Base-by-base conservation (phyloP, 2,329 filamentous ascomycete genomes). In the Fusarium sp. region DNA sequence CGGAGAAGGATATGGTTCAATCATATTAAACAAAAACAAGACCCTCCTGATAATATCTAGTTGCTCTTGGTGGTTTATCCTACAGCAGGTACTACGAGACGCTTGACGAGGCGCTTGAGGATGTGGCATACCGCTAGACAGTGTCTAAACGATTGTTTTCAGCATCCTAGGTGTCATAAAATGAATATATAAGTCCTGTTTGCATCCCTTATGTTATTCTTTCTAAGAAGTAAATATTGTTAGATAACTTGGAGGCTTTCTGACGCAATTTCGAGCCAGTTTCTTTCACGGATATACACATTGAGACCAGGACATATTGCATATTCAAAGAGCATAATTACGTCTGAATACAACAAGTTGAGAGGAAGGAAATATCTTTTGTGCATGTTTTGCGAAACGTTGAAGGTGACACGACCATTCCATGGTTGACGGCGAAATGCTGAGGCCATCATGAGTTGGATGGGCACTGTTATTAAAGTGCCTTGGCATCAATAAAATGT, bases 381-480 rank as follows among this genome's bases (percentile, higher is more conserved):
- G 5, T 15, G n/a, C 4, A 25, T 33, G 20, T 8, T 27, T 56
- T 13, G 22, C n/a, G 29, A 25, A 49, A 15, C 25, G 55, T 31
- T 13, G 11, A 17, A 20, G 25, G 20, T n/a, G 39, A 13, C 14
- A 18, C 17, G 18, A 38, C 25, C 22, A 25, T 20, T n/a, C 20
- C 13, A 52, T 41, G 52, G 45, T 35, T 42, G 62, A 20, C 7
- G 9, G 11, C 10, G n/a, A 33, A 44, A 66, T 59, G 38, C 59
- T 35, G 33, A 22, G 36, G 38, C 22, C 45, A 66, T 66, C 62
- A 66, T 66, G 64, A 57, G 46, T 41, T 42, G 11, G 45, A 27
- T 22, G 39, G 35, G 39, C n/a, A 60, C 39, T 35, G 42, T 44
- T 14, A 20, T n/a, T 39, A 17, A 15, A 27, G 29, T 35, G 15